Conservation (phyloP, 2,329 filamentous ascomycete species). For the Bipolaris bicolor region DNA sequence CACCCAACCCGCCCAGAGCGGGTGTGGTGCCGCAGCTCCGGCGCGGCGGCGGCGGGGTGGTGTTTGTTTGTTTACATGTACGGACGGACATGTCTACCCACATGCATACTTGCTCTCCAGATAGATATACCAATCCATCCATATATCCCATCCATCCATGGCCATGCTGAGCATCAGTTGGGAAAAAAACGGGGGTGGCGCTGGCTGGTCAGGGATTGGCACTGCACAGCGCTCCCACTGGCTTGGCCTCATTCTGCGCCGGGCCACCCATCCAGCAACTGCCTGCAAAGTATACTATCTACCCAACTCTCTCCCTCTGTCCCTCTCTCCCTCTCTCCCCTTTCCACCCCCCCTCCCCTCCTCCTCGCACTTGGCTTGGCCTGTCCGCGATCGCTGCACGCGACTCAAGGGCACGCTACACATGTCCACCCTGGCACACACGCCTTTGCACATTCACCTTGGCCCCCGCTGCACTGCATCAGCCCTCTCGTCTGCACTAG, state of each 20-base stretch:
- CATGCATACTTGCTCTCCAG: no score
- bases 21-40: no score
- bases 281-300: conserved; percentile 1
- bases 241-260: conserved; percentile 11
- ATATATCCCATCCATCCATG: neutral
- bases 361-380: neutral
- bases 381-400: neutral
- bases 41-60: no score
- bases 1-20: no score
- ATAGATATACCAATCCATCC: neutral
- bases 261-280: neutral
- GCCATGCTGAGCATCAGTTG: neutral
- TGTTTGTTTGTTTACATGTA: neutral
- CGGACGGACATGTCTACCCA: neutral
- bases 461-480: neutral
- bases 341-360: neutral
- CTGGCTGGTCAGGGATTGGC: conserved; percentile 6
- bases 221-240: conserved; percentile 10
- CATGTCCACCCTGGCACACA: neutral
- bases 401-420: neutral
- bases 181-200: conserved; percentile 9
- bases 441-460: neutral
- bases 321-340: no score
- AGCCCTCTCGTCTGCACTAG: neutral
- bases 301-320: neutral